Base-by-base conservation (phyloP, 441 rosid species). In the Dalechampia spathulata region DNA sequence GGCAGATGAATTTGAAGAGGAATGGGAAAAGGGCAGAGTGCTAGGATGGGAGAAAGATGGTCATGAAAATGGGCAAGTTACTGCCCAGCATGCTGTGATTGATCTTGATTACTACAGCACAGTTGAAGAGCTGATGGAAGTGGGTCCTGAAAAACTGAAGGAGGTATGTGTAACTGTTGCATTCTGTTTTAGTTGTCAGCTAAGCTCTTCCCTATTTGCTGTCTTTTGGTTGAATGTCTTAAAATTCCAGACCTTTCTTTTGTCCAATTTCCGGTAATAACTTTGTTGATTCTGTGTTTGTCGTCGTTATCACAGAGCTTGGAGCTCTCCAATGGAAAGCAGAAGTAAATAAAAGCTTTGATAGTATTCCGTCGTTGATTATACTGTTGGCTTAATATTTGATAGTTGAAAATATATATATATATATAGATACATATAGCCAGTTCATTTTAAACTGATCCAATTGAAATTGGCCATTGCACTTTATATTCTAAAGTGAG, bases 81-180 rank as follows among this genome's bases (percentile, higher is more conserved):
- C 71, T 22, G 49, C 72, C 49, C 78, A 75, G 61, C 78, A 65
- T 50, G 59, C 71, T 11, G 58, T 73, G 58, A 74, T 90, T 59
- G 94, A 94, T 77, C 96, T 94, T 65, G 96, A 88, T 69, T 87
- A 78, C 78, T 90, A 94, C 74, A 78, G 86, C 64, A 75, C 96
- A 20, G 83, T 83, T 42, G 99, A 88, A 71, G 99, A 90, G 71
- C 73, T 94, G 64, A 52, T 80, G 73, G 95, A 86, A 60, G 85
- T 90, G 36, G 99, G 98, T 66, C 83, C 96, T 55, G 96, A 86
- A 73, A 90, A 76, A 80, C 72, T 94, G 23, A 94, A 90, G 72
- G 95, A 83, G 84, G 96, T 90, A 69, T 61, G 73, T 51, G 12
- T 48, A 36, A 49, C 56, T 13, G 54, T 45, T 25, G 15, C 21